Evolutionary conservation across 208 protist species (phyloP).

Genomic region (Willaertia magna): DNA sequence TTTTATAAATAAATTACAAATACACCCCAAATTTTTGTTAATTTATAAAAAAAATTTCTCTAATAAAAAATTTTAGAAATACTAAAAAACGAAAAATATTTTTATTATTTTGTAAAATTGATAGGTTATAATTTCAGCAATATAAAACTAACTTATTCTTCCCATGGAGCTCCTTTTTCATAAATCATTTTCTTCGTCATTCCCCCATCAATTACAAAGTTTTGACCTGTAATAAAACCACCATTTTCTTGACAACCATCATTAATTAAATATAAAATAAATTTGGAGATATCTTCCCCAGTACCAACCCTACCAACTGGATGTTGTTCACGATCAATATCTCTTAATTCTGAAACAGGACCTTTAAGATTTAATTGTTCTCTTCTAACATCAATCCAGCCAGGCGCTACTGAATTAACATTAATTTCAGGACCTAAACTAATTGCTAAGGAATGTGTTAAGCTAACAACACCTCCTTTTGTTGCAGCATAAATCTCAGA

Average conservation of each 20-base stretch:
- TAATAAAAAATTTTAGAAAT: too few species aligned
- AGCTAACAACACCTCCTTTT: slow-evolving; percentile 2
- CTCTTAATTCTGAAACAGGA: neutral
- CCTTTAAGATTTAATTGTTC: too few species aligned
- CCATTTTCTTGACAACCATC: neutral
- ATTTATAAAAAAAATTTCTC: too few species aligned
- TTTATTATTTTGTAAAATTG: too few species aligned
- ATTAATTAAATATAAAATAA: neutral
- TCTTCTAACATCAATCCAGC: slow-evolving; percentile 4
- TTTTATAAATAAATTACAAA: too few species aligned
- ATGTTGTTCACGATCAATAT: slow-evolving; percentile 8
- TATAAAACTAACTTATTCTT: too few species aligned
- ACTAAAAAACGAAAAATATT: too few species aligned
- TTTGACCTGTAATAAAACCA: slow-evolving; percentile 15
- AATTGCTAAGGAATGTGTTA: slow-evolving; percentile 10
- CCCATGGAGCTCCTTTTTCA: neutral
- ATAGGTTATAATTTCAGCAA: too few species aligned
- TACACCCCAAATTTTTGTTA: too few species aligned
- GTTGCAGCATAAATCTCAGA: slow-evolving; percentile 5
- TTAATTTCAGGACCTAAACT: neutral
- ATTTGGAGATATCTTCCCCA: neutral
- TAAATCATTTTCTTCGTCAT: slow-evolving; percentile 27
- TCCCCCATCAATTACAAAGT: slow-evolving; percentile 18
- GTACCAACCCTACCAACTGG: neutral
- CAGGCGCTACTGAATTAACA: slow-evolving; percentile 8